A percentile compares a stretch with the other conserved stretches of the same genome.
Conservation (phyloP, 257 asterid species). For the Oldenlandia corymbosa region DNA sequence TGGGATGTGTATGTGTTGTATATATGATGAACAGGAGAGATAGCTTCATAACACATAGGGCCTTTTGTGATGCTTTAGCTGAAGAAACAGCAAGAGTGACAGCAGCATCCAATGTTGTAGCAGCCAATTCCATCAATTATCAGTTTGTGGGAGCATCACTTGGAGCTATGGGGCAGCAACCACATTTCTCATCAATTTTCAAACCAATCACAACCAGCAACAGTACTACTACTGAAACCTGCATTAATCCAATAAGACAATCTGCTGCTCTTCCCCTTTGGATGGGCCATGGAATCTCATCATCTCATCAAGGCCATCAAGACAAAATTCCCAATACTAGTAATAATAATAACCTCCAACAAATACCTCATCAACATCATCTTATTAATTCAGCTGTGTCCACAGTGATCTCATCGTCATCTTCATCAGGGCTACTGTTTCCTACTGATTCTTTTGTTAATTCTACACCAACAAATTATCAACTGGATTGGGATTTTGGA, state of each 20-base stretch:
- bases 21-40: slow-evolving; percentile 50
- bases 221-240: slow-evolving; percentile 20
- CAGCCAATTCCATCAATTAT: slow-evolving; percentile 30
- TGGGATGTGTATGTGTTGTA: not conserved
- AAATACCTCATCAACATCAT: too few relatives aligned
- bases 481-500: slow-evolving; percentile 56
- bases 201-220: slow-evolving; percentile 32
- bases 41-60: slow-evolving; percentile 92
- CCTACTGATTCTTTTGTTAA: slow-evolving; percentile 27
- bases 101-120: slow-evolving; percentile 49
- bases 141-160: slow-evolving; percentile 54
- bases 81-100: slow-evolving; percentile 83
- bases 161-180: slow-evolving; percentile 14
- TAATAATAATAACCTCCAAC: slow-evolving; percentile 30
- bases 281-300: slow-evolving; percentile 34
- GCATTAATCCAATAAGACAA: slow-evolving; percentile 30
- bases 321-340: slow-evolving; percentile 16
- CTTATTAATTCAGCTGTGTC: too few relatives aligned
- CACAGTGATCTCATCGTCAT: slow-evolving; percentile 27
- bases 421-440: slow-evolving; percentile 21
- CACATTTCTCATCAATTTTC: slow-evolving; percentile 51
- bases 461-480: slow-evolving; percentile 29
- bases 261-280: slow-evolving; percentile 49
- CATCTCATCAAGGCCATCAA: slow-evolving; percentile 27
- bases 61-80: slow-evolving; percentile 89